These are phyloP conservation scores for Colletotrichum filicis DNA, from an alignment of 2,329 filamentous ascomycete species.

Conservation along the genomic window DNA sequence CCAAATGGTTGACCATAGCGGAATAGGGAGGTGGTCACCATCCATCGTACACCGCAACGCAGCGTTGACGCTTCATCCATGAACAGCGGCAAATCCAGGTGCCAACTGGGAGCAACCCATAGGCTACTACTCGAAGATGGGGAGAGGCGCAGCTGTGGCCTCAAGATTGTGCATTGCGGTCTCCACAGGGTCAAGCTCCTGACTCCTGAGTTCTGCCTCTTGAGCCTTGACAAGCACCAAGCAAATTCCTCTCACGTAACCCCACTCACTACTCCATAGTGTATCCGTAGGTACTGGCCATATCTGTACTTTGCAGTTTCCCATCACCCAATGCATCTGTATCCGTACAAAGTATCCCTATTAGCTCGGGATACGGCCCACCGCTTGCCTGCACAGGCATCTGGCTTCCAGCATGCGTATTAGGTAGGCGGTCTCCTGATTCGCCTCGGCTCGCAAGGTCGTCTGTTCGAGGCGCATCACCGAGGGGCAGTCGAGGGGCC, in stretches of 20 bases:
- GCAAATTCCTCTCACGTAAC: not conserved
- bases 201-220: not conserved
- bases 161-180: not conserved
- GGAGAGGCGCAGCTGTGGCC: constrained; percentile 7
- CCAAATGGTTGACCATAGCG: not conserved
- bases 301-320: not conserved
- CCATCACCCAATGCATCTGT: not conserved
- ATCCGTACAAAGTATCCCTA: not conserved
- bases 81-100: not conserved
- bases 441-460: constrained; percentile 8
- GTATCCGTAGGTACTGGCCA: not conserved
- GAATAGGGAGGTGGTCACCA: not conserved
- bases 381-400: constrained; percentile 8
- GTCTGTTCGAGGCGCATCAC: constrained; percentile 5
- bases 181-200: constrained; percentile 5
- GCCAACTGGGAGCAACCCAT: not conserved
- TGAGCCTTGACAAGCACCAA: not conserved
- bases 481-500: constrained; percentile 11
- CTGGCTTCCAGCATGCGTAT: not conserved
- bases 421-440: constrained; percentile 23
- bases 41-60: not conserved
- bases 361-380: not conserved
- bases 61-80: not conserved
- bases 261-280: not conserved
- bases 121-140: not conserved